phyloP scores from a whole-genome alignment of 371 early-diverging fungal species.

The Mucor mucedo region DNA sequence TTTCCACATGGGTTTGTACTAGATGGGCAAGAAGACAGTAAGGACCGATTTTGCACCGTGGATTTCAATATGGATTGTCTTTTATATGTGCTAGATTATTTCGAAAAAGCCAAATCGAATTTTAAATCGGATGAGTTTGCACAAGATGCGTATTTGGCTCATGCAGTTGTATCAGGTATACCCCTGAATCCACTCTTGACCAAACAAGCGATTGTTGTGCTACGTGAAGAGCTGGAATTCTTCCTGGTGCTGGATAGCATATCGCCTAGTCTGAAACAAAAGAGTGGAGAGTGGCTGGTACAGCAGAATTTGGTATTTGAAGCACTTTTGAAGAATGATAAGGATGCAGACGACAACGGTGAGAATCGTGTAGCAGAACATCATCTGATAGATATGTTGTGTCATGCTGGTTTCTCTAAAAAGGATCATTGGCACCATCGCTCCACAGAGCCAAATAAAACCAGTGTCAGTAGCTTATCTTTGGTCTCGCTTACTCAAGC shows the following conservation, averaged over 20 bases:
- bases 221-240: slow-evolving; percentile 37
- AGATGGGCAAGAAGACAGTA: slow-evolving; percentile 38
- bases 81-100: slow-evolving; percentile 10
- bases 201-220: slow-evolving; percentile 27
- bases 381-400: slow-evolving; percentile 82
- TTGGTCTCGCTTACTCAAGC: slow-evolving; percentile 60
- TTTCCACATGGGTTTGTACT: slow-evolving; percentile 76
- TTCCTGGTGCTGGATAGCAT: slow-evolving; percentile 8
- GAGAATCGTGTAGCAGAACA: slow-evolving; percentile 57
- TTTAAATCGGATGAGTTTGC: slow-evolving; percentile 8
- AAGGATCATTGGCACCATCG: slow-evolving; percentile 80
- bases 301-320: slow-evolving; percentile 67
- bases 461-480: slow-evolving; percentile 67
- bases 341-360: background rate
- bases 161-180: slow-evolving; percentile 13
- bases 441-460: slow-evolving; percentile 67
- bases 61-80: slow-evolving; percentile 26
- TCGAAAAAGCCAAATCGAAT: background rate
- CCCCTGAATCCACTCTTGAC: slow-evolving; percentile 25
- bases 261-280: slow-evolving; percentile 44
- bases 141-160: slow-evolving; percentile 20
- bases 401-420: slow-evolving; percentile 75
- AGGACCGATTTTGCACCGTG: slow-evolving; percentile 18
- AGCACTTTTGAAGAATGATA: slow-evolving; percentile 47
- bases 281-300: slow-evolving; percentile 59